Evolutionary conservation across 441 rosid species (phyloP).

Genomic region (Melianthus villosus): DNA sequence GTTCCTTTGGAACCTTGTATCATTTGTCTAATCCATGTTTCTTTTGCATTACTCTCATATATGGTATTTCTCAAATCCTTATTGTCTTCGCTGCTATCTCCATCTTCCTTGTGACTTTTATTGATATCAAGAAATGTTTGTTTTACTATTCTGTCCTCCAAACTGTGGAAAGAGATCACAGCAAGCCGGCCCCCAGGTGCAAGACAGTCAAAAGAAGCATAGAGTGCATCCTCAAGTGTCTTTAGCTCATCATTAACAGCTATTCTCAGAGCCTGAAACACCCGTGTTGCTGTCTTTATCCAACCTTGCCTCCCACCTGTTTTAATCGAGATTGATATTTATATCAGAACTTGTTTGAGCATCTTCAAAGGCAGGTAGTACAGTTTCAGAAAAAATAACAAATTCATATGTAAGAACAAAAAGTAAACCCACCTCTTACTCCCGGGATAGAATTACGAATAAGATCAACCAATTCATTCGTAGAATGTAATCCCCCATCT

Average conservation of each 20-base stretch:
- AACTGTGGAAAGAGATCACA: conserved; percentile 83
- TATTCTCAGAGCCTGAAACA: conserved; percentile 78
- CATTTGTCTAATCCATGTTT: conserved; percentile 47
- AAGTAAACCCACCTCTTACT: conserved; percentile 27
- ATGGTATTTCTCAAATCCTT: conserved; percentile 9
- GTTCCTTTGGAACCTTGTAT: conserved; percentile 44
- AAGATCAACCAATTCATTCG: conserved; percentile 59
- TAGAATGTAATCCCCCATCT: conserved; percentile 64
- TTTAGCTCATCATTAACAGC: conserved; percentile 88
- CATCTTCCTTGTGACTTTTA: conserved; percentile 15
- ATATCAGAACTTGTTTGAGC: not conserved
- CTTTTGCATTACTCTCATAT: conserved; percentile 17
- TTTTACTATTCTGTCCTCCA: conserved; percentile 86
- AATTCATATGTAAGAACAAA: not conserved
- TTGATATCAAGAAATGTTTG: conserved; percentile 69
- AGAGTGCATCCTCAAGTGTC: conserved; percentile 50
- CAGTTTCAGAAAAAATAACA: not conserved
- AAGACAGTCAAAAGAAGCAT: conserved; percentile 56
- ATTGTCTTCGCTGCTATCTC: conserved; percentile 6
- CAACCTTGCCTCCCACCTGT: conserved; percentile 87
- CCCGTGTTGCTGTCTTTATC: conserved; percentile 92
- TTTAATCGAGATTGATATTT: conserved; percentile 3
- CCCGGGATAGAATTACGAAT: conserved; percentile 30
- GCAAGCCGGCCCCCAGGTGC: conserved; percentile 86
- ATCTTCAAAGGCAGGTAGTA: not conserved